Percentiles rank a stretch among this genome's conserved stretches.
phyloP scores from a whole-genome alignment of 306 rosid species.

The Quercus alba region DNA sequence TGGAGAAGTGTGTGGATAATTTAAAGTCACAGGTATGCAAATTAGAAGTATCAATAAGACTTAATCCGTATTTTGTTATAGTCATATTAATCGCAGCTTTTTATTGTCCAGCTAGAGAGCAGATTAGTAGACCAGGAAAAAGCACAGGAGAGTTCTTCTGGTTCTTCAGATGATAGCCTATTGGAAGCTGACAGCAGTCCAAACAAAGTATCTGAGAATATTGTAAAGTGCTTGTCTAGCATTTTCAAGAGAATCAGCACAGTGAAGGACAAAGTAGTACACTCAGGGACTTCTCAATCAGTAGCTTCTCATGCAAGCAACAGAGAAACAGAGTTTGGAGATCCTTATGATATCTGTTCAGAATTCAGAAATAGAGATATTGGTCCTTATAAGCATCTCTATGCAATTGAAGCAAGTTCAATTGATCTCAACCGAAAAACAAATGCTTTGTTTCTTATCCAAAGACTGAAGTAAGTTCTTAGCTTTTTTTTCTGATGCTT shows the following conservation, averaged over 20 bases:
- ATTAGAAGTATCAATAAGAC: background rate
- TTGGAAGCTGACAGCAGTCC: constrained; percentile 51
- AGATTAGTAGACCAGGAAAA: constrained; percentile 58
- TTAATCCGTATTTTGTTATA: constrained; percentile 13
- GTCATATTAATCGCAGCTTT: constrained; percentile 14
- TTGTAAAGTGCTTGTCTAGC: constrained; percentile 66
- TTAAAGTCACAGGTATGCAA: constrained; percentile 50
- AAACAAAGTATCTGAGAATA: constrained; percentile 70
- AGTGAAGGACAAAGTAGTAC: constrained; percentile 48
- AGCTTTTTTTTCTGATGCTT: background rate
- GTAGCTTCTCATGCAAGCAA: constrained; percentile 23
- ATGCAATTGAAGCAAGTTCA: constrained; percentile 53
- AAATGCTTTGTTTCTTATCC: constrained; percentile 57
- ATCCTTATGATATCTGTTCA: constrained; percentile 66
- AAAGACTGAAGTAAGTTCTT: constrained; percentile 69
- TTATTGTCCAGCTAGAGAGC: constrained; percentile 50
- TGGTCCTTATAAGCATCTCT: constrained; percentile 67
- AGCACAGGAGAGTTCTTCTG: constrained; percentile 43
- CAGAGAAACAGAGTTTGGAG: constrained; percentile 45
- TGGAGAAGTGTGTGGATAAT: constrained; percentile 44
- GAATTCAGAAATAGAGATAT: constrained; percentile 50
- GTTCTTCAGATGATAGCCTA: constrained; percentile 40
- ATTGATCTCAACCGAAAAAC: constrained; percentile 64
- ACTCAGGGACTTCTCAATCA: constrained; percentile 24
- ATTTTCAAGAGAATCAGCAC: constrained; percentile 58